Evolutionary conservation across 2,329 filamentous ascomycete genomes (phyloP).

Genomic region (Cladosporium phlei): DNA sequence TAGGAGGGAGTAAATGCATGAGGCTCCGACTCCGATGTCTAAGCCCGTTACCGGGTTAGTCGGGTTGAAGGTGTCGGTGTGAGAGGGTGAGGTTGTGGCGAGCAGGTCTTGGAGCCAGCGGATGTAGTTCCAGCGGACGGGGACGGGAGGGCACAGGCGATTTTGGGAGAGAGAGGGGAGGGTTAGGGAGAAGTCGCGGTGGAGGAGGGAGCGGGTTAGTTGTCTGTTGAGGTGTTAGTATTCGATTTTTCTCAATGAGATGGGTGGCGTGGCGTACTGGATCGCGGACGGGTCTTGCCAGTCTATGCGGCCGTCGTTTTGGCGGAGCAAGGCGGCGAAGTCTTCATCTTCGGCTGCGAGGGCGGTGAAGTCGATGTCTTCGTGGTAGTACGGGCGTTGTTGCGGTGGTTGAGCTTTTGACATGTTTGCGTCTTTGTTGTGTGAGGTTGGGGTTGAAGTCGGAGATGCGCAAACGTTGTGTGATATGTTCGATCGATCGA

Average conservation of each 20-base stretch:
- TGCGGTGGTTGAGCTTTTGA: neutral
- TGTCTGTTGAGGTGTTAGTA: constrained; percentile 58
- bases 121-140: constrained; percentile 72
- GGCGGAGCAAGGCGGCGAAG: constrained; percentile 51
- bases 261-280: constrained; percentile 48
- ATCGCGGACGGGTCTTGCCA: constrained; percentile 75
- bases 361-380: constrained; percentile 57
- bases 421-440: neutral
- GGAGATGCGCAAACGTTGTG: too few relatives aligned
- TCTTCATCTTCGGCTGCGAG: constrained; percentile 56
- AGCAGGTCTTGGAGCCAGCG: constrained; percentile 80
- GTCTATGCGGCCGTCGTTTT: constrained; percentile 57
- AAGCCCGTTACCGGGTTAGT: constrained; percentile 54
- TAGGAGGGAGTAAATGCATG: constrained; percentile 84
- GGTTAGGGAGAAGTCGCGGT: constrained; percentile 68
- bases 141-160: constrained; percentile 79
- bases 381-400: constrained; percentile 42
- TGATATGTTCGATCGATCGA: too few relatives aligned
- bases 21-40: constrained; percentile 74
- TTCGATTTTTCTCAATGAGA: constrained; percentile 33
- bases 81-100: constrained; percentile 59
- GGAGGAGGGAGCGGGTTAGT: constrained; percentile 74
- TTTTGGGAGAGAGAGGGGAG: constrained; percentile 71
- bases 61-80: constrained; percentile 37
- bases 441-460: too few relatives aligned